Conservation (phyloP, 129 eudicot species). For the Scalesia atractyloides region DNA sequence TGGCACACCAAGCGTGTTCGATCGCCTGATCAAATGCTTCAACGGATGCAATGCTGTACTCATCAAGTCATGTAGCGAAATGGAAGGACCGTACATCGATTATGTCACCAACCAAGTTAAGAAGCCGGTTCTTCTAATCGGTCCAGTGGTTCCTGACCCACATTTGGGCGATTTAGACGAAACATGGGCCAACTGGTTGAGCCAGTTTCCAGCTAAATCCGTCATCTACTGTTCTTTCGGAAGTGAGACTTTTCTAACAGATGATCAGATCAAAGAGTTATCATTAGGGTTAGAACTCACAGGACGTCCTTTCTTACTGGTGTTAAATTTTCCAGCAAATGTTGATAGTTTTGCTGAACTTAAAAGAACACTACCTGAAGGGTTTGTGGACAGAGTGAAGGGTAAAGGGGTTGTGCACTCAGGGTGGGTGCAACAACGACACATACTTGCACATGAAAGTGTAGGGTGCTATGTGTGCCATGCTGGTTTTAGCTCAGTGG, state of each 20-base stretch:
- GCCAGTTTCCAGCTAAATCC: slow-evolving; percentile 37
- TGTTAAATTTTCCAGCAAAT: slow-evolving; percentile 45
- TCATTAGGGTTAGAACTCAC: slow-evolving; percentile 49
- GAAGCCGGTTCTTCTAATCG: slow-evolving; percentile 39
- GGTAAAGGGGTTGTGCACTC: slow-evolving; percentile 44
- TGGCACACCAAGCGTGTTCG: slow-evolving; percentile 34
- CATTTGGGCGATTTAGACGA: slow-evolving; percentile 33
- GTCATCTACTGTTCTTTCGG: slow-evolving; percentile 55
- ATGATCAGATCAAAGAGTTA: slow-evolving; percentile 45
- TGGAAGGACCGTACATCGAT: slow-evolving; percentile 49
- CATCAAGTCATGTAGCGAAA: slow-evolving; percentile 41
- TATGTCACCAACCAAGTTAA: slow-evolving; percentile 32
- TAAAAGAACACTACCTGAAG: slow-evolving; percentile 40
- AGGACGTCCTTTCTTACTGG: slow-evolving; percentile 47
- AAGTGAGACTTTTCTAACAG: slow-evolving; percentile 48
- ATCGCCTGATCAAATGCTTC: slow-evolving; percentile 25
- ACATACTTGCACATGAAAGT: slow-evolving; percentile 52
- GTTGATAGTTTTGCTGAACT: slow-evolving; percentile 23
- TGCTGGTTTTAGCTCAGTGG: slow-evolving; percentile 51
- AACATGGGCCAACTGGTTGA: slow-evolving; percentile 44
- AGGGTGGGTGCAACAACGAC: slow-evolving; percentile 70
- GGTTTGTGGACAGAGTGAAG: slow-evolving; percentile 45
- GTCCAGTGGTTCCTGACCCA: slow-evolving; percentile 46
- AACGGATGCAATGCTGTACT: slow-evolving; percentile 35
- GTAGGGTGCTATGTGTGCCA: slow-evolving; percentile 53